Evolutionary conservation across 768 basidiomycete species (phyloP).

Genomic region (Kwoniella sp.): DNA sequence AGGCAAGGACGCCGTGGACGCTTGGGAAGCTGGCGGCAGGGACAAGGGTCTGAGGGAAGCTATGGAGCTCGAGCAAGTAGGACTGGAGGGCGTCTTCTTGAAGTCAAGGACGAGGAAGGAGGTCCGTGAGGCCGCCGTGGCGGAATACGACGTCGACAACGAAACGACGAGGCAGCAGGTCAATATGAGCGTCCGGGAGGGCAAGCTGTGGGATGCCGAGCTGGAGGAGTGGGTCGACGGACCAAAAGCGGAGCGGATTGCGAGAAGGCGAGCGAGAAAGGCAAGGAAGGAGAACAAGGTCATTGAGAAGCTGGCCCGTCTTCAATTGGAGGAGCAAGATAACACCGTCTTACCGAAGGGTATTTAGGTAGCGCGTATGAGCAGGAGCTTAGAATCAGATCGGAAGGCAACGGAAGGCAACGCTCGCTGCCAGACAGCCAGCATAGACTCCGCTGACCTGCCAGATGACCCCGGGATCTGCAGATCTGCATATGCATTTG

Average conservation of each 20-base stretch:
- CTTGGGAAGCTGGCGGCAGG: conserved; percentile 45
- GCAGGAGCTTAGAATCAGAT: too few relatives aligned
- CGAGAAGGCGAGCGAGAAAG: conserved; percentile 26
- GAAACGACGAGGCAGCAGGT: conserved; percentile 31
- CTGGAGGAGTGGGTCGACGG: conserved; percentile 29
- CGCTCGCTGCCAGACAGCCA: too few relatives aligned
- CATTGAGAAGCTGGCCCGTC: conserved; percentile 20
- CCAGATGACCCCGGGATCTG: too few relatives aligned
- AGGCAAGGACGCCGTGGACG: conserved; percentile 29
- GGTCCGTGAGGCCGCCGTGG: conserved; percentile 46
- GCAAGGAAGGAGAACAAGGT: conserved; percentile 31
- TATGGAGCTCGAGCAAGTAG: conserved; percentile 32
- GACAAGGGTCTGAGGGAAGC: conserved; percentile 38
- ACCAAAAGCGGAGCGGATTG: conserved; percentile 23
- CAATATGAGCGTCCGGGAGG: conserved; percentile 17
- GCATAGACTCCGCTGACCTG: too few relatives aligned
- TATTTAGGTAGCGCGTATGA: background rate
- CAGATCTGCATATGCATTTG: too few relatives aligned
- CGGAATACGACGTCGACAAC: conserved; percentile 37
- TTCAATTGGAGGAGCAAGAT: conserved; percentile 17
- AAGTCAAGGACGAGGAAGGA: conserved; percentile 44
- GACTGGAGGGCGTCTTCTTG: conserved; percentile 43
- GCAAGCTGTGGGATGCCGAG: conserved; percentile 21
- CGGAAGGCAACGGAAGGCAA: too few relatives aligned
- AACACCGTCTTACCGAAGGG: conserved; percentile 16